Evolutionary conservation across 1,139 yeast genomes (phyloP), one percentile per base, ranked within the genome.

Genomic region (Hyphopichia fennica): DNA sequence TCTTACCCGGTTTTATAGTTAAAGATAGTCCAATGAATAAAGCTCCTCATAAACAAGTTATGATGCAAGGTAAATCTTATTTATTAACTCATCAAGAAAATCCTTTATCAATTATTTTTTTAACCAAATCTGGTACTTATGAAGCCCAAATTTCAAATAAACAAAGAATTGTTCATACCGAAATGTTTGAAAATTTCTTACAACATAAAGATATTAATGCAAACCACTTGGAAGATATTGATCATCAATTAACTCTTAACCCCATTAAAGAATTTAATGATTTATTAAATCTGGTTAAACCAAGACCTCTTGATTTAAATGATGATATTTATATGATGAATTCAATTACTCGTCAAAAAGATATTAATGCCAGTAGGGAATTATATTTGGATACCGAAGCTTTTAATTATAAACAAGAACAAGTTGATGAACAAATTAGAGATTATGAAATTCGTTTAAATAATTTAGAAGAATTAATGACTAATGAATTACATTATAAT

Each of bases 61-160:
- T 60, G 54, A 48, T 60, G 56, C 65, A 59, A 47, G 66, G 64
- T 39, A 56, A 62, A 50, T 41, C 63, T 39, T 53, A 53, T 39
- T 46, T 55, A 34, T 49, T 55, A 20, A 45, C 58, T 1, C 47
- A 45, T 28, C 57, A 52, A 25, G 56, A 55, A 37, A 45, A 46
- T 20, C 60, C 60, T 2, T 34, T 53, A 7, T 44, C 50, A 15
- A 45, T 56, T 15, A 42, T 56, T 2, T 56, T 56, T 34, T 44
- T 56, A 27, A 49, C 58, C 6, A 41, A 48, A n/a, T 41, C 44
- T 34, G 56, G 57, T 17, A 48, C 58, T 17, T 54, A 53, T 40
- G 55, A 54, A 35, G 47, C 46, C 10, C 47, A 46, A 19, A 47
- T 52, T 14, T 39, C 43, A 8, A 43, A 43, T 13, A 51, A 50